Percentiles rank a stretch among this genome's conserved stretches.
These are phyloP conservation scores for Cystobasidiaceae sp. DNA, from an alignment of 1,284 basidiomycete species.

Conservation along the genomic window DNA sequence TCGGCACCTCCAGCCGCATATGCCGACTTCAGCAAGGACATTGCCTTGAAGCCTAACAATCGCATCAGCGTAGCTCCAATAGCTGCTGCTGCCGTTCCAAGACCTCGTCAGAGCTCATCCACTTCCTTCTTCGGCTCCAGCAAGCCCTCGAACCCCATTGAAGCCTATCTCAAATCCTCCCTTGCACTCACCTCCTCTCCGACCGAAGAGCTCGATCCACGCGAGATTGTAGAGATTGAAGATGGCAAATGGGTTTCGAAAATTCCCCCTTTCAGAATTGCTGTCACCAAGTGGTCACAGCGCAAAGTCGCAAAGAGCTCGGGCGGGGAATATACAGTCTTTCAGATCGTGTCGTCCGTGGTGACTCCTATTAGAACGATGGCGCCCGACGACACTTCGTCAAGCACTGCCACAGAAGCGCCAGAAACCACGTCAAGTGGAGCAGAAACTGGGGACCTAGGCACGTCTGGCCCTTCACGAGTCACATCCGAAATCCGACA, in stretches of 20 bases:
- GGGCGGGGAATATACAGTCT: conserved; percentile 20
- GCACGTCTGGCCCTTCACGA: not conserved
- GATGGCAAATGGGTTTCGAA: conserved; percentile 8
- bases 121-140: not conserved
- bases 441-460: not conserved
- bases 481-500: conserved; percentile 44
- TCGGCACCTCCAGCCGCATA: not conserved
- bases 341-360: conserved; percentile 15
- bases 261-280: conserved; percentile 1
- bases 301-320: not conserved
- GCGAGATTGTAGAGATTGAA: conserved; percentile 10
- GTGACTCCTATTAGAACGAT: not conserved
- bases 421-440: not conserved
- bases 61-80: not conserved
- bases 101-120: not conserved
- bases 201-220: not conserved
- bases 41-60: not conserved
- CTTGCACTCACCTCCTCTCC: not conserved
- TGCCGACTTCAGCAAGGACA: not conserved
- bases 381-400: not conserved
- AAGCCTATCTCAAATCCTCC: conserved; percentile 7
- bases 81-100: not conserved
- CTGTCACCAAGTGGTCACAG: conserved; percentile 5
- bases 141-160: conserved; percentile 2
- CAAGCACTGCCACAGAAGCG: not conserved